phyloP scores from a whole-genome alignment of 2,329 filamentous ascomycete species.

The Chrysosporium queenslandicum region DNA sequence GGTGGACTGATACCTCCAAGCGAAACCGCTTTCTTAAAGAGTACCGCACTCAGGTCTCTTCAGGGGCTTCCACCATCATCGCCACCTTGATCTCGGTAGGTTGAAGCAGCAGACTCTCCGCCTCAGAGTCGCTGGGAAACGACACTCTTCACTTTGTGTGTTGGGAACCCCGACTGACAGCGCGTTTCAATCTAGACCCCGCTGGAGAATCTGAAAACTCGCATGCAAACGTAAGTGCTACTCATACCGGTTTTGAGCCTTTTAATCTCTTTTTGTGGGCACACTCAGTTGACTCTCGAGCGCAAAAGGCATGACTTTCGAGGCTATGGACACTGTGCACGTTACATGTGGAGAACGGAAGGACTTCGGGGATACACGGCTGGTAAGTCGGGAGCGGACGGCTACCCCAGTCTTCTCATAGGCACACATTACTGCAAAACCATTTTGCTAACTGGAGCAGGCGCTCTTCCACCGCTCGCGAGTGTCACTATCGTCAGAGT shows the following conservation, averaged over 20 bases:
- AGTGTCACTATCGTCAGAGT: constrained; percentile 39
- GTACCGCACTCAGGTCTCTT: constrained; percentile 40
- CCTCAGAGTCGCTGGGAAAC: not conserved
- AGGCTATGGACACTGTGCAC: constrained; percentile 35
- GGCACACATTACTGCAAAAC: constrained; percentile 1
- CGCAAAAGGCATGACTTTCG: constrained; percentile 35
- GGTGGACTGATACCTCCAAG: constrained; percentile 32
- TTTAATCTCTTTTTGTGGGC: not conserved
- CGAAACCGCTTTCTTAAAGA: constrained; percentile 37
- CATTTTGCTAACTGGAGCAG: constrained; percentile 19
- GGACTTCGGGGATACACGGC: constrained; percentile 40
- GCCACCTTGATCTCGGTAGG: constrained; percentile 39
- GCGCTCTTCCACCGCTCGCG: constrained; percentile 36
- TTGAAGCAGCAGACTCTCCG: constrained; percentile 10
- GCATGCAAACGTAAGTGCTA: constrained; percentile 40
- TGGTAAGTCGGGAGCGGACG: constrained; percentile 26
- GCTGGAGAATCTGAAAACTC: constrained; percentile 41
- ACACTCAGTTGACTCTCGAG: not conserved
- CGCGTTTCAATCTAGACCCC: constrained; percentile 30
- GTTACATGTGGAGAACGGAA: constrained; percentile 40
- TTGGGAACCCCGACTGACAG: constrained; percentile 1
- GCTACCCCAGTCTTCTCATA: no score
- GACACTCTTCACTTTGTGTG: not conserved
- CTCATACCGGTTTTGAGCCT: not conserved
- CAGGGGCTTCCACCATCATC: constrained; percentile 36